Evolutionary conservation across 768 basidiomycete species (phyloP).

Genomic region (Dacryopinax spathularia): DNA sequence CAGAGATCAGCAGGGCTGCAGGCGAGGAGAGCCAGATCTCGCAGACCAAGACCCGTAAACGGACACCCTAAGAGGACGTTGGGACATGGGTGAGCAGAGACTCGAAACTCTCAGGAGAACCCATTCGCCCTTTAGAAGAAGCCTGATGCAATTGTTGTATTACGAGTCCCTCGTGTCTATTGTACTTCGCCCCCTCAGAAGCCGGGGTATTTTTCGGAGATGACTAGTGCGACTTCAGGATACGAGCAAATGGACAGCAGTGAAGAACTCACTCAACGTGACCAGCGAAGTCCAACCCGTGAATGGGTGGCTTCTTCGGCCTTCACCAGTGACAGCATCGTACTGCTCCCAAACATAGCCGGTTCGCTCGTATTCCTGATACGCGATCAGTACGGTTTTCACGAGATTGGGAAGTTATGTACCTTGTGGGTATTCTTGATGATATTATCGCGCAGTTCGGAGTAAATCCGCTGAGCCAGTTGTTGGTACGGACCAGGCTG

Average conservation of each 20-base stretch:
- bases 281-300: constrained; percentile 92
- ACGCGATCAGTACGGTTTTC: neutral
- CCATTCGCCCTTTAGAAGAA: too few species aligned
- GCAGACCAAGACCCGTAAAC: too few species aligned
- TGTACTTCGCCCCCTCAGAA: neutral
- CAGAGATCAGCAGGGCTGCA: too few species aligned
- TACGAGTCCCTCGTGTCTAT: too few species aligned
- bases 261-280: constrained; percentile 55
- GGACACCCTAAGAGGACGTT: too few species aligned
- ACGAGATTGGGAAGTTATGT: constrained; percentile 7
- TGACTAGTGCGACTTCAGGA: constrained; percentile 29
- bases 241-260: neutral
- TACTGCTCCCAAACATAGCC: constrained; percentile 99
- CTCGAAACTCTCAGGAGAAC: too few species aligned
- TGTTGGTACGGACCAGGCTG: constrained; percentile 69
- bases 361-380: constrained; percentile 76
- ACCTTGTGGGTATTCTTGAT: constrained; percentile 70
- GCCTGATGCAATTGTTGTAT: too few species aligned
- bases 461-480: constrained; percentile 64
- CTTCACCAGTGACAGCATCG: constrained; percentile 68
- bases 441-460: constrained; percentile 63
- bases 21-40: too few species aligned
- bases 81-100: too few species aligned
- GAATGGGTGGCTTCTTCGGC: constrained; percentile 84
- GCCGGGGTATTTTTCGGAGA: constrained; percentile 47